Conservation (phyloP, 1,284 basidiomycete species). For the Cyathus olla region DNA sequence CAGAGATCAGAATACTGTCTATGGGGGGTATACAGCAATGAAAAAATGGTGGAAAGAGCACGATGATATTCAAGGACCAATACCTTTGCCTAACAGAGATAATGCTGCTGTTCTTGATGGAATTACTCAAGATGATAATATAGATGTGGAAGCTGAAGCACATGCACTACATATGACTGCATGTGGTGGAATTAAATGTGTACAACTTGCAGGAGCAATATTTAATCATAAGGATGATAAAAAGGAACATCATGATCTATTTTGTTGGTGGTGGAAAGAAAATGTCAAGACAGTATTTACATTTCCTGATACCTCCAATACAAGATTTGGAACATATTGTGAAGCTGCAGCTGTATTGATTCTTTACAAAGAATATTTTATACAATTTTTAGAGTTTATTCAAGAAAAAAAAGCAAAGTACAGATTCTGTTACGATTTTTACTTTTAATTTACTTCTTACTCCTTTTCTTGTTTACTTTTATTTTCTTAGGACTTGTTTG, state of each 20-base stretch:
- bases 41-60: constrained; percentile 5
- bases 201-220: constrained; percentile 35
- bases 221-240: constrained; percentile 47
- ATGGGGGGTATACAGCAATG: constrained; percentile 9
- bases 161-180: constrained; percentile 29
- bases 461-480: too few relatives aligned
- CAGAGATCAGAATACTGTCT: constrained; percentile 13
- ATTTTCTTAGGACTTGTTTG: too few relatives aligned
- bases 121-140: not conserved
- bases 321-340: constrained; percentile 14
- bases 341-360: constrained; percentile 30
- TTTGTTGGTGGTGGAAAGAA: constrained; percentile 17
- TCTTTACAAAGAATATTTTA: constrained; percentile 18
- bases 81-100: constrained; percentile 26
- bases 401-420: not conserved
- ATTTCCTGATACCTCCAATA: constrained; percentile 20
- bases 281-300: constrained; percentile 16
- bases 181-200: constrained; percentile 37
- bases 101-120: constrained; percentile 18
- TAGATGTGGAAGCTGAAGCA: constrained; percentile 11
- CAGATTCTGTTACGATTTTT: too few relatives aligned
- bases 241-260: constrained; percentile 35
- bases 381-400: constrained; percentile 29
- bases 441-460: too few relatives aligned
- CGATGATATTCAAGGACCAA: constrained; percentile 1